Evolutionary conservation across 2,329 filamentous ascomycete species (phyloP), one percentile per base, ranked within the genome.

Genomic region (Fusarium nygamai): DNA sequence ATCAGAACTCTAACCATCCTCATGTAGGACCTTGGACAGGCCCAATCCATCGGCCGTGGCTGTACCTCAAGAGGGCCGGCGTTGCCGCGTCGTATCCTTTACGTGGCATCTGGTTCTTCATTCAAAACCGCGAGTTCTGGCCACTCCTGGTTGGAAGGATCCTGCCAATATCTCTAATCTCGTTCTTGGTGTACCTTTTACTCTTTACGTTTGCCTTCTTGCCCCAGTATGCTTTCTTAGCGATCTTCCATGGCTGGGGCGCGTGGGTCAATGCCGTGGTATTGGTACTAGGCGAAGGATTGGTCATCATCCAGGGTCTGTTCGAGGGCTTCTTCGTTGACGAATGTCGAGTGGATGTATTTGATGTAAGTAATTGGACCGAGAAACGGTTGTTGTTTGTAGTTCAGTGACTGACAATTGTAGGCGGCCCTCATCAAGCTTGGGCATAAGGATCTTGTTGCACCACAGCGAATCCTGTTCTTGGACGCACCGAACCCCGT

Each of bases 251-350:
- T 78, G 93, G 93, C 29, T 89, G 91, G 67, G 92, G 92, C 36
- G 96, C 96, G n/a, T 97, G 94, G 93, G 84, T 98, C 65, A 98
- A 94, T 78, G 95, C 93, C 6, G 91, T 94, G 1, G 92, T 98
- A 72, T 86, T 98, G 53, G 94, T 98, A 0, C 87, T 99, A n/a
- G 94, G 94, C 50, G 92, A 95, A 78, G 93, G 92, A 0, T 85
- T 94, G 73, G 91, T 95, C 44, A 92, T 94, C 61, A 91, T 93
- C 19, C 84, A 86, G 73, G 88, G 85, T 10, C 84, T 95, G 3
- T 95, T 95, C 72, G 93, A 95, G 80, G 93, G 92, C 1, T 94
- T 95, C 81, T 93, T 95, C 72, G 93, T 95, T 6, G 93, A 95
- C 76, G 93, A 95, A 81, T 92, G 90, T 22, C 86, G 93, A 11